phyloP scores from a whole-genome alignment of 768 basidiomycete species.

The Tricholoma flavovirens region DNA sequence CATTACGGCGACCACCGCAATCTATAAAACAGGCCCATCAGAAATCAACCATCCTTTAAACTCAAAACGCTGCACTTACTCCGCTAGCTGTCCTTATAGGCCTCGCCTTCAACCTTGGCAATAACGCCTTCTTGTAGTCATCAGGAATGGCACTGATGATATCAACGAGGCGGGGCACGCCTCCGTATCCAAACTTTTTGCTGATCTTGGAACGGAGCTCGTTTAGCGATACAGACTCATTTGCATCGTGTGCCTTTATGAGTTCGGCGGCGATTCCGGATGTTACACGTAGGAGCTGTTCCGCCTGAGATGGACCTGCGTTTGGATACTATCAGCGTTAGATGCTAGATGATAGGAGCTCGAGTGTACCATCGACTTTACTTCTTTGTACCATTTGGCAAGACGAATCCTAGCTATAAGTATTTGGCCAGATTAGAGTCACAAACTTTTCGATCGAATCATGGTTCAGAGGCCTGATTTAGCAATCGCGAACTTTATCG shows the following conservation, averaged over 20 bases:
- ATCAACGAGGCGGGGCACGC: conserved; percentile 90
- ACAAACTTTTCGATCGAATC: no score
- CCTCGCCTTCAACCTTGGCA: conserved; percentile 87
- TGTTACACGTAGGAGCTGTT: conserved; percentile 83
- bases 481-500: neutral
- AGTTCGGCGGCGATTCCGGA: conserved; percentile 94
- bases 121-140: conserved; percentile 87
- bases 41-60: neutral
- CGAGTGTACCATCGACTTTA: conserved; percentile 12
- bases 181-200: conserved; percentile 83
- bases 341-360: neutral
- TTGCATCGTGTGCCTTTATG: conserved; percentile 80
- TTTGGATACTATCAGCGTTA: neutral
- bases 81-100: conserved; percentile 97
- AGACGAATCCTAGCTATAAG: no score
- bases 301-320: conserved; percentile 80
- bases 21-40: conserved; percentile 38
- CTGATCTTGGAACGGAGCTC: conserved; percentile 81
- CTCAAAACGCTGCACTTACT: conserved; percentile 40
- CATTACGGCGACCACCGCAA: conserved; percentile 99
- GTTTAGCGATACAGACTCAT: conserved; percentile 78
- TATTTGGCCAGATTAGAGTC: no score
- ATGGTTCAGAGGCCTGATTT: neutral
- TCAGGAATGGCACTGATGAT: conserved; percentile 98
- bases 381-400: conserved; percentile 17